Conservation (phyloP, 257 asterid species). For the Coffea eugenioides region DNA sequence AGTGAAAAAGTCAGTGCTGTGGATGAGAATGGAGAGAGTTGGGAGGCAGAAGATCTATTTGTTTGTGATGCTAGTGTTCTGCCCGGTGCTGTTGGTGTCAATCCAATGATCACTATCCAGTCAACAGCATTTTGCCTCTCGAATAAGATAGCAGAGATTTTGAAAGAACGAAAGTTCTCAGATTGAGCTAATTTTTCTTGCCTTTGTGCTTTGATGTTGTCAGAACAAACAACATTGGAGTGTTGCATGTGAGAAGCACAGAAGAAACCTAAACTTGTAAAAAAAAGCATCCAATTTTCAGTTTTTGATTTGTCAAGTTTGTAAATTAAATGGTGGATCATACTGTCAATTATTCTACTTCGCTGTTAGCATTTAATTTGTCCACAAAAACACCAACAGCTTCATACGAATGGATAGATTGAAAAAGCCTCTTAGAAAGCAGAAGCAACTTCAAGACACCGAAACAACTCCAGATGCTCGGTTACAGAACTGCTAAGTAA, state of each 20-base stretch:
- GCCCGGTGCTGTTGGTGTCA: conserved; percentile 79
- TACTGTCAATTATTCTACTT: not conserved
- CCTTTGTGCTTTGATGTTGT: not conserved
- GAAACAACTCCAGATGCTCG: too few relatives aligned
- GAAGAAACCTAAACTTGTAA: not conserved
- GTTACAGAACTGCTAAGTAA: too few relatives aligned
- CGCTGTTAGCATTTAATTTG: not conserved
- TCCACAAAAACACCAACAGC: not conserved
- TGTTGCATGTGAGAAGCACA: not conserved
- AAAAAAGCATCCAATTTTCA: too few relatives aligned
- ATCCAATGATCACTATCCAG: conserved; percentile 91
- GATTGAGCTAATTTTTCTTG: not conserved
- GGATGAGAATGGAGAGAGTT: conserved; percentile 83
- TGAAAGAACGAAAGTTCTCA: conserved; percentile 30
- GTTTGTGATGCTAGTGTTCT: conserved; percentile 87
- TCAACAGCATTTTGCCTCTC: conserved; percentile 67
- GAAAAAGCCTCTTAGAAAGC: too few relatives aligned
- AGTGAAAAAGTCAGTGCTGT: conserved; percentile 57
- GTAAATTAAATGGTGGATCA: not conserved
- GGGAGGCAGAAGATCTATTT: conserved; percentile 80
- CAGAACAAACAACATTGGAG: not conserved
- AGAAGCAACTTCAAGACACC: too few relatives aligned
- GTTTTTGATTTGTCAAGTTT: not conserved
- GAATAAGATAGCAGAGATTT: conserved; percentile 42
- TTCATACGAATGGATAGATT: too few relatives aligned